Conservation (phyloP, 2,329 filamentous ascomycete genomes). For the Paecilomyces variotii region DNA sequence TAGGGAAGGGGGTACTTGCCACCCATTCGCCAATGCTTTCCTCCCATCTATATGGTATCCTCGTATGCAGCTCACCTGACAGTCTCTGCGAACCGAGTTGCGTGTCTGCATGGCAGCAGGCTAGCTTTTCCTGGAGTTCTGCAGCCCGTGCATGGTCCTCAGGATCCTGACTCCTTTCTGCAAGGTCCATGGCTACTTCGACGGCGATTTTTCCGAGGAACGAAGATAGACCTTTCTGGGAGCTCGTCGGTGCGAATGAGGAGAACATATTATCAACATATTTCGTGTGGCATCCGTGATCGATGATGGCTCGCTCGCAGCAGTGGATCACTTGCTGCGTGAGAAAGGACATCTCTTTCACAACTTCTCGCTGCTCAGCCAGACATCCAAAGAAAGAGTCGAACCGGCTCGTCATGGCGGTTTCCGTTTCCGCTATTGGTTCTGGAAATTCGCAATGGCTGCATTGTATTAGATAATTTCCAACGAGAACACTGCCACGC, state of each 20-base stretch:
- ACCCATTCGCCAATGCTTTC: constrained; percentile 53
- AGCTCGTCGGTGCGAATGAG: constrained; percentile 14
- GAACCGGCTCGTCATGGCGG: constrained; percentile 14
- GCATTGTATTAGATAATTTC: constrained; percentile 21
- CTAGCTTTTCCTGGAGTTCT: constrained; percentile 27
- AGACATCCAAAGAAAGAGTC: constrained; percentile 23
- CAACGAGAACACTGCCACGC: constrained; percentile 25
- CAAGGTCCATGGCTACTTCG: constrained; percentile 33
- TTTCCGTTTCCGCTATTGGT: constrained; percentile 3
- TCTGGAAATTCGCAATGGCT: constrained; percentile 11
- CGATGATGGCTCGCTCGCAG: constrained; percentile 17
- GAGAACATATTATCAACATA: constrained; percentile 21
- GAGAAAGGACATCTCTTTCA: constrained; percentile 27
- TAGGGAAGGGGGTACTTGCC: constrained; percentile 37
- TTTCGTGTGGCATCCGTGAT: constrained; percentile 15
- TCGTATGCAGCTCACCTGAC: constrained; percentile 11
- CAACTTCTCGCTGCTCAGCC: constrained; percentile 19
- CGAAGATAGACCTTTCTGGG: constrained; percentile 14
- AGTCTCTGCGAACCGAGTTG: constrained; percentile 1
- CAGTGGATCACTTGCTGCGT: constrained; percentile 26
- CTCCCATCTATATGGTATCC: constrained; percentile 43
- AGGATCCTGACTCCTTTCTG: constrained; percentile 28
- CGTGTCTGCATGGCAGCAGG: constrained; percentile 11
- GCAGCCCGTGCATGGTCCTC: constrained; percentile 33
- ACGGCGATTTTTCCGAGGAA: constrained; percentile 28